Base-by-base conservation (phyloP, 371 early-diverging fungal genomes). In the Coemansia sp. region DNA sequence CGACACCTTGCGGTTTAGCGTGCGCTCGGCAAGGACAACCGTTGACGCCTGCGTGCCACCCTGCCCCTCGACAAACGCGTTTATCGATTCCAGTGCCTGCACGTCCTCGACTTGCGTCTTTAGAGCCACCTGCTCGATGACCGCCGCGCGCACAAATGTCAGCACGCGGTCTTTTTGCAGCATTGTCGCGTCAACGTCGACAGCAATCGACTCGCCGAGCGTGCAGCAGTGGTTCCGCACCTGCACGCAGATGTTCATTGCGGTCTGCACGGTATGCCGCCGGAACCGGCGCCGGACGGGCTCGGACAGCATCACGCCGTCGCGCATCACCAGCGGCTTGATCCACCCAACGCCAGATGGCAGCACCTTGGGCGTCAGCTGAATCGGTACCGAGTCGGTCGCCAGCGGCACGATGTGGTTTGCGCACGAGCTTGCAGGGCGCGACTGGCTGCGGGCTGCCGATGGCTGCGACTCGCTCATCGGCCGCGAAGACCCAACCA, bases 221-320 rank as follows among this genome's bases (percentile, higher is more conserved):
- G 75, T 74, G 51, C 75, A 74, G 53, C 75, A 74, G 59, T 74
- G 75, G 66, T 74, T 74, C 42, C 63, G 65, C 51, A 74, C 75
- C 43, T 64, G 75, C 40, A 74, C 70, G 56, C 72, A 74, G 31
- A 74, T 74, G 47, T 69, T 65, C 75, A 74, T 74, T 12, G 70
- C 75, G 4, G 72, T 69, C 45, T 65, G 71, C 30, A 66, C 71
- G 6, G 58, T 59, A 30, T 65, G 61, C 16, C 66, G 58, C 51
- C 75, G 60, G 63, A 74, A 66, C 35, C 60, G 36, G n/a, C 75
- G 71, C 57, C 62, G 39, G 30, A 58, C 58, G 2, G 71, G 66
- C 38, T 70, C 75, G 0, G 59, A 26, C 1, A 74, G 63, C 61
- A 65, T 62, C 20, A 74, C 57, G 51, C 75, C 75, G 42, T 74